These are phyloP conservation scores for Boeremia exigua DNA, from an alignment of 2,329 filamentous ascomycete genomes.

Conservation along the genomic window DNA sequence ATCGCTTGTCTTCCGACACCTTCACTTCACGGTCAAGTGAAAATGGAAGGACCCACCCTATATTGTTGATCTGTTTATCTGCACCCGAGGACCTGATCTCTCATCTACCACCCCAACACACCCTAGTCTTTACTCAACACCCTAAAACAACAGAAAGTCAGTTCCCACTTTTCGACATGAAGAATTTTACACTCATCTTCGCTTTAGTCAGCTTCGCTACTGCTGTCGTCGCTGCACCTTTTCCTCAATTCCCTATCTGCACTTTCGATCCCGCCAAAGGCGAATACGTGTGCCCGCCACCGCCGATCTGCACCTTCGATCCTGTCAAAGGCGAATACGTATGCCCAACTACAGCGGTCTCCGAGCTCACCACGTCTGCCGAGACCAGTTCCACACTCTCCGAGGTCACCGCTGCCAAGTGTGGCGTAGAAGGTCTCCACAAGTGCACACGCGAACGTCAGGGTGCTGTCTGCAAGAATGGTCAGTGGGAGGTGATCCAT, in stretches of 20 bases:
- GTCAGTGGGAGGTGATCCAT: not conserved
- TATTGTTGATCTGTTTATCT: no score
- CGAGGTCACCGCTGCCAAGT: not conserved
- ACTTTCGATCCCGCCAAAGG: not conserved
- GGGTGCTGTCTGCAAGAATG: not conserved
- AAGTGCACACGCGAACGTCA: conserved; percentile 2
- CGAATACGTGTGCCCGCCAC: not conserved
- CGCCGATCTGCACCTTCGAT: not conserved
- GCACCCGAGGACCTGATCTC: not conserved
- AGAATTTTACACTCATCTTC: conserved; percentile 46
- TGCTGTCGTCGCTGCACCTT: not conserved
- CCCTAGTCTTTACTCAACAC: not conserved
- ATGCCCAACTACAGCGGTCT: not conserved
- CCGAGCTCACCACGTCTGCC: not conserved
- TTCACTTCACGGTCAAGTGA: no score
- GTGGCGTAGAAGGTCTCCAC: not conserved
- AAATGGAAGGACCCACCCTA: no score
- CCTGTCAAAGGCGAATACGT: conserved; percentile 1
- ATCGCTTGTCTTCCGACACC: no score
- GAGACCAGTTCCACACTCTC: not conserved
- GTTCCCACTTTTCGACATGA: conserved; percentile 24
- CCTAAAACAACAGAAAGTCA: no score
- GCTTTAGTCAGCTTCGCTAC: not conserved
- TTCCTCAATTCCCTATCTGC: not conserved
- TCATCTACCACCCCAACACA: not conserved